Percentiles rank a stretch among this genome's conserved stretches.
These are phyloP conservation scores for Letharia lupina DNA, from an alignment of 495 filamentous ascomycete species.

Conservation along the genomic window DNA sequence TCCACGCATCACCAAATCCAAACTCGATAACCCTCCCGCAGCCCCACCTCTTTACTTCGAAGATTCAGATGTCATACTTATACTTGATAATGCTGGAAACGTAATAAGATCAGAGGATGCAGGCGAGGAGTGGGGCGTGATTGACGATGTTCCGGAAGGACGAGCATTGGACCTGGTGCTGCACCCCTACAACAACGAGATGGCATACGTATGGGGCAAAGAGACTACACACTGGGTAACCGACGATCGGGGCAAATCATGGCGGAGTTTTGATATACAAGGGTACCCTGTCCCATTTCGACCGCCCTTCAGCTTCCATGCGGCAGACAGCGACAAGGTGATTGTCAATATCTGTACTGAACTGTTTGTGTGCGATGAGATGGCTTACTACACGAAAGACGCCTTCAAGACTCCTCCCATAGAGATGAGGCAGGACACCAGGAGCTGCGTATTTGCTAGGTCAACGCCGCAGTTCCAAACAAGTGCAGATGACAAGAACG, in stretches of 20 bases:
- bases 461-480: slow-evolving; percentile 63
- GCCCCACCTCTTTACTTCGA: slow-evolving; percentile 67
- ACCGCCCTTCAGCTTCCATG: slow-evolving; percentile 63
- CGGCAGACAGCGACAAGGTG: slow-evolving; percentile 68
- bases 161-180: slow-evolving; percentile 50
- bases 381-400: slow-evolving; percentile 71
- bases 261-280: slow-evolving; percentile 60
- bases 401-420: slow-evolving; percentile 59
- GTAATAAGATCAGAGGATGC: slow-evolving; percentile 69
- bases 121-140: slow-evolving; percentile 61
- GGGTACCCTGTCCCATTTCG: slow-evolving; percentile 38
- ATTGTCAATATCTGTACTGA: slow-evolving; percentile 65
- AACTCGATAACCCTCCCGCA: slow-evolving; percentile 55
- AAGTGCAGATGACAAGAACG: slow-evolving; percentile 47
- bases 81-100: slow-evolving; percentile 48
- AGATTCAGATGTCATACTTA: slow-evolving; percentile 67
- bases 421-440: slow-evolving; percentile 52
- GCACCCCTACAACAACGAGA: slow-evolving; percentile 68
- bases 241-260: slow-evolving; percentile 66
- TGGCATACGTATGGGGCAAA: slow-evolving; percentile 67
- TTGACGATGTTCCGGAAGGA: slow-evolving; percentile 56
- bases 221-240: slow-evolving; percentile 70
- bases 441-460: slow-evolving; percentile 77
- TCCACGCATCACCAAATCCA: slow-evolving; percentile 43
- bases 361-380: slow-evolving; percentile 31